Evolutionary conservation across 1,284 basidiomycete species (phyloP), one percentile per base, ranked within the genome.

Genomic region (Ganoderma boninense): DNA sequence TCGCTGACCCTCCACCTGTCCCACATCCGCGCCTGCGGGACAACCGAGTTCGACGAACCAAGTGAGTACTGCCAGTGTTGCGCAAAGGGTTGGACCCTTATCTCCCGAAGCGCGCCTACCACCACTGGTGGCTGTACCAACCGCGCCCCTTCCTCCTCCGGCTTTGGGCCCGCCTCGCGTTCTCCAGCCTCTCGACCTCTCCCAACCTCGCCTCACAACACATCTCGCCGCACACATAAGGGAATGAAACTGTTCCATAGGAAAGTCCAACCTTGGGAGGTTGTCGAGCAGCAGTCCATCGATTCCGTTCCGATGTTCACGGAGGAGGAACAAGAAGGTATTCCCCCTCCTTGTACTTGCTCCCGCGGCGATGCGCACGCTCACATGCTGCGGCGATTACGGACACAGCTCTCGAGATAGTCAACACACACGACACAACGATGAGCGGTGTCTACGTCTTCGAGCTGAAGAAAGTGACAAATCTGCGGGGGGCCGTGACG

Each of bases 201-300:
- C 52, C 4, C 42, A 14, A 64, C 62, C 62, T 40, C 43, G 35
- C 32, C 59, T 52, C 7, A 7, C 40, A 26, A 42, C 54, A 13
- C 11, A 62, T n/a, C 61, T 5, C 59, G 1, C 11, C n/a, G 16
- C 4, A 14, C 16, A 20, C 26, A 65, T 68, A 35, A 61, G 56
- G 32, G 69, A 68, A 81, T 80, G 79, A 79, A 76, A 76, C 83
- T 84, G 54, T 85, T 87, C 76, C 86, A 88, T 71, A 83, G 86
- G 65, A 84, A 83, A 73, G 86, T 90, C 75, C 80, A 81, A 13
- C 87, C 90, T 52, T 95, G 93, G 93, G 93, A 95, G 81, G 92
- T 94, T 54, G 90, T 93, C 32, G 89, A 89, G 70, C 88, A 84
- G 76, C 87, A 86, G 75, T 80, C 82, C 29, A 87, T 95, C 60